These are phyloP conservation scores for Yamadazyma dendronema DNA, from an alignment of 1,139 yeast species.

Conservation along the genomic window DNA sequence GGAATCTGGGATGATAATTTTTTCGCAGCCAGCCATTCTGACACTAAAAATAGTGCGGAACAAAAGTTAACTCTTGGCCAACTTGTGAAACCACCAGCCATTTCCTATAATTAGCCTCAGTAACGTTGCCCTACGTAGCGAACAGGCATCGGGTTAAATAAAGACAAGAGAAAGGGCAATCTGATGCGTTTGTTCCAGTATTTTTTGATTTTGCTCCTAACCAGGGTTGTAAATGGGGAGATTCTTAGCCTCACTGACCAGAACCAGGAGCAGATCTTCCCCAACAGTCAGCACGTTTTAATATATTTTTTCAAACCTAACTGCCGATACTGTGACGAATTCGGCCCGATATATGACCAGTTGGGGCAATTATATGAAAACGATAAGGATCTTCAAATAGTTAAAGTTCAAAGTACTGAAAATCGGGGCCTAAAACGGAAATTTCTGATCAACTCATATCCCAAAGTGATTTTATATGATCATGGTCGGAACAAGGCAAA, in stretches of 20 bases:
- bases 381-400: conserved; percentile 25
- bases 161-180: no score
- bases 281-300: conserved; percentile 30
- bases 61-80: background rate
- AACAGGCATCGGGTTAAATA: background rate
- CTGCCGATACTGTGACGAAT: conserved; percentile 36
- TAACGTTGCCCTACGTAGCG: no score
- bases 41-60: no score
- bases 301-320: conserved; percentile 40
- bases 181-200: background rate
- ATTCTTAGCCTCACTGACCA: conserved; percentile 10
- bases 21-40: conserved; percentile 12
- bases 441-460: conserved; percentile 30
- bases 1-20: background rate
- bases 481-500: conserved; percentile 26
- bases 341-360: conserved; percentile 38
- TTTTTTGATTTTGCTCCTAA: background rate
- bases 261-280: conserved; percentile 7
- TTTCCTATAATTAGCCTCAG: background rate
- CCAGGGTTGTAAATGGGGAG: conserved; percentile 4
- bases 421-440: conserved; percentile 23
- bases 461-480: conserved; percentile 33
- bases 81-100: background rate
- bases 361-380: conserved; percentile 28
- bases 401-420: conserved; percentile 28